phyloP scores from a whole-genome alignment of 495 filamentous ascomycete genomes.

The Talaromyces nanjingensis region DNA sequence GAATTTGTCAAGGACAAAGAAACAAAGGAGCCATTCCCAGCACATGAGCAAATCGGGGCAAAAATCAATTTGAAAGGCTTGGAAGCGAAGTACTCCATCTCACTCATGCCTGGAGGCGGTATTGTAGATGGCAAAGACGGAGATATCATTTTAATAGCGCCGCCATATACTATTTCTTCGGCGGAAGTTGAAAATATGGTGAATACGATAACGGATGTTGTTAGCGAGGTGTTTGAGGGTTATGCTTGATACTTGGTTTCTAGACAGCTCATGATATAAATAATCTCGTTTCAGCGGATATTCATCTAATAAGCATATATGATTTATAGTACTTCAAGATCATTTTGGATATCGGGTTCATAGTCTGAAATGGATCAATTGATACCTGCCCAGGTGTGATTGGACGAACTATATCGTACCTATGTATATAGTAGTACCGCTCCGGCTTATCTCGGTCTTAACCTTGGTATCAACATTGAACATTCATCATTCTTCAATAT shows the following conservation, averaged over 20 bases:
- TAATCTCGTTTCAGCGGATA: no score
- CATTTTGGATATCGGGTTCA: no score
- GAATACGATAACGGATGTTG: background rate
- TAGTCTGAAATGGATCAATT: no score
- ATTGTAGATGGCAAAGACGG: constrained; percentile 57
- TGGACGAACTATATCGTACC: background rate
- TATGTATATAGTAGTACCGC: no score
- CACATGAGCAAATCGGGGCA: constrained; percentile 25
- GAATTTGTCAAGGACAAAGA: constrained; percentile 50
- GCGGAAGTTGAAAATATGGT: background rate
- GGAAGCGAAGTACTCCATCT: constrained; percentile 47
- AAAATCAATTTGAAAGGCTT: constrained; percentile 47
- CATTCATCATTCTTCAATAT: background rate
- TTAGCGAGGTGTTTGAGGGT: background rate
- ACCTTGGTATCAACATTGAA: background rate
- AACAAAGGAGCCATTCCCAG: constrained; percentile 45
- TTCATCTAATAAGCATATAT: no score
- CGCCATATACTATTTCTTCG: constrained; percentile 48
- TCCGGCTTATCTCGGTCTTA: background rate
- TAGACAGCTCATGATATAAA: background rate
- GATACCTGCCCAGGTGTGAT: background rate
- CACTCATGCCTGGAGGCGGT: constrained; percentile 62
- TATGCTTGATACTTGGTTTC: background rate
- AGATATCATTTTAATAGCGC: constrained; percentile 67
- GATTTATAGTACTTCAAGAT: no score